phyloP scores from a whole-genome alignment of 176 grass and related monocot genomes.

The Canna indica region DNA sequence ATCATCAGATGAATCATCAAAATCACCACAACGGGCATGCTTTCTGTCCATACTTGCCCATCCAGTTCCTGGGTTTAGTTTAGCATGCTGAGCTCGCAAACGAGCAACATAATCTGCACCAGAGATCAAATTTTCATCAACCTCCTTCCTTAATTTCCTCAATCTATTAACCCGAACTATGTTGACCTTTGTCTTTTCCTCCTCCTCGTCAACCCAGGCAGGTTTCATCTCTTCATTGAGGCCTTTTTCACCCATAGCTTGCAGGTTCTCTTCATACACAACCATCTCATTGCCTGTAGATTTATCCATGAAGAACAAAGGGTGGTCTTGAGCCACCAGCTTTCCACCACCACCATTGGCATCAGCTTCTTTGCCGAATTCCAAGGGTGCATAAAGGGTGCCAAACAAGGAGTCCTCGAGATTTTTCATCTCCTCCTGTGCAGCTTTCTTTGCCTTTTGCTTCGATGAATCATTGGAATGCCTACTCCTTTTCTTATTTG shows the following conservation, averaged over 20 bases:
- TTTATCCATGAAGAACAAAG: slow-evolving; percentile 52
- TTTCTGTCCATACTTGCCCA: slow-evolving; percentile 48
- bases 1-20: slow-evolving; percentile 20
- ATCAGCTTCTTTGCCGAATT: slow-evolving; percentile 44
- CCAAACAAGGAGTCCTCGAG: slow-evolving; percentile 54
- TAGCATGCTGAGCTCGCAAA: slow-evolving; percentile 43
- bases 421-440: slow-evolving; percentile 44
- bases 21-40: not conserved
- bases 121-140: slow-evolving; percentile 42
- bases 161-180: slow-evolving; percentile 51
- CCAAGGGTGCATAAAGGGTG: slow-evolving; percentile 26
- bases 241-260: not conserved
- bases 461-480: slow-evolving; percentile 5
- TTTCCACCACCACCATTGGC: not conserved
- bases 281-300: slow-evolving; percentile 30
- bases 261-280: slow-evolving; percentile 43
- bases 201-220: slow-evolving; percentile 61
- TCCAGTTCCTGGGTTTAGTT: slow-evolving; percentile 52
- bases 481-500: slow-evolving; percentile 26
- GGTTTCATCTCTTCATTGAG: slow-evolving; percentile 31
- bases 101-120: slow-evolving; percentile 53
- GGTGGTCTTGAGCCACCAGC: not conserved
- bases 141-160: slow-evolving; percentile 62
- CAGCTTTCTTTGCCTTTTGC: slow-evolving; percentile 11
- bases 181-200: slow-evolving; percentile 47